A percentile compares a stretch with the other conserved stretches of the same genome.
Conservation (phyloP, 768 basidiomycete genomes). For the Boletus speciosus region DNA sequence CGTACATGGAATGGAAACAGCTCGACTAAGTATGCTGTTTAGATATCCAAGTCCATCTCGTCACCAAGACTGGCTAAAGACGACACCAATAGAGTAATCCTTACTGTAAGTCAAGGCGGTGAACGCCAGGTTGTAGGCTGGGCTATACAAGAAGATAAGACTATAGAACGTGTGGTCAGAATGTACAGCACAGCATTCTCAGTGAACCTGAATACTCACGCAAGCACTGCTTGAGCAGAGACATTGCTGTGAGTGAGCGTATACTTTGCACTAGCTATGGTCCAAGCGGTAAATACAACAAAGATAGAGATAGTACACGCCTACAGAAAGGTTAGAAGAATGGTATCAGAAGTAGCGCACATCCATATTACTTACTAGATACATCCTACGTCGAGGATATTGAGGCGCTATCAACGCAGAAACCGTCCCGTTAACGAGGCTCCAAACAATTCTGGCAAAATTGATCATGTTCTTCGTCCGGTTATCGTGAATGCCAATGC, state of each 20-base stretch:
- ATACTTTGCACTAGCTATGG: slow-evolving; percentile 17
- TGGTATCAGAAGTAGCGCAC: background rate
- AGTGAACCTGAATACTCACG: background rate
- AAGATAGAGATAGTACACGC: slow-evolving; percentile 15
- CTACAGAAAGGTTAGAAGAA: background rate
- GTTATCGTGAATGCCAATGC: slow-evolving; percentile 20
- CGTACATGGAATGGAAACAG: slow-evolving; percentile 63
- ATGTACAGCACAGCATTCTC: background rate
- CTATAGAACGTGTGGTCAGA: background rate
- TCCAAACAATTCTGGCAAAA: slow-evolving; percentile 10
- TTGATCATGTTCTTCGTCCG: slow-evolving; percentile 15
- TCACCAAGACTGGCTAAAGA: background rate
- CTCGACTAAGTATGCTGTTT: slow-evolving; percentile 57
- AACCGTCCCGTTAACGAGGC: background rate
- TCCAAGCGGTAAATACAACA: slow-evolving; percentile 15
- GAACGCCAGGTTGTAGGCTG: slow-evolving; percentile 13
- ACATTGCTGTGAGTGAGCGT: slow-evolving; percentile 5
- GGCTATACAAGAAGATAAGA: slow-evolving; percentile 19
- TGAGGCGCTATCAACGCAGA: slow-evolving; percentile 4
- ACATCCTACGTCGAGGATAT: slow-evolving; percentile 17
- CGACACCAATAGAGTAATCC: background rate
- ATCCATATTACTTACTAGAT: slow-evolving; percentile 10
- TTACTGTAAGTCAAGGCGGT: slow-evolving; percentile 9
- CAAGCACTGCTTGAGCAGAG: slow-evolving; percentile 7
- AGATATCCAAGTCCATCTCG: background rate